Evolutionary conservation across 768 basidiomycete species (phyloP), one percentile per base, ranked within the genome.

Genomic region (Psilocybe tampanensis): DNA sequence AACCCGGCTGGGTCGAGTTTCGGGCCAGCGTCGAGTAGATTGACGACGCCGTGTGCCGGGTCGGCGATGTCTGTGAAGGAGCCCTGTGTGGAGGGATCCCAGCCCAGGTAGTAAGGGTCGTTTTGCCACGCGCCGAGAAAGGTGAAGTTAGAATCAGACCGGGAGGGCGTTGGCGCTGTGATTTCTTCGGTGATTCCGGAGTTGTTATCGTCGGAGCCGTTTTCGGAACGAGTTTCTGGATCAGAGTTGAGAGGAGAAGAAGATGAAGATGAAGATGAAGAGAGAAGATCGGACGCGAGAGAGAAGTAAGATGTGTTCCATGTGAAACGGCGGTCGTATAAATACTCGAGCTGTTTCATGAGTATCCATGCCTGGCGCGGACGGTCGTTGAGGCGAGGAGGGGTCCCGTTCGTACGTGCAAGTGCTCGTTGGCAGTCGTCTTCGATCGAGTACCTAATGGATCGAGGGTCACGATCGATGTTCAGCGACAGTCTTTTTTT

Each of bases 401-500:
- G 5, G 68, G 59, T n/a, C n/a, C n/a, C n/a, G n/a, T n/a, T n/a
- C n/a, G n/a, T n/a, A n/a, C n/a, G n/a, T n/a, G 21, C 66, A 55
- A 7, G 68, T 64, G 11, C 56, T 52, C 18, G 36, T 15, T 15
- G 24, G 58, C 73, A 76, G 6, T 62, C 55, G 19, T 65, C 60
- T 58, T 75, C 71, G 47, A 70, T 68, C 15, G 71, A 72, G 52
- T 71, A 75, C 24, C 74, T 24, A 56, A n/a, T n/a, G n/a, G n/a
- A n/a, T n/a, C n/a, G n/a, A n/a, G n/a, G n/a, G n/a, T n/a, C n/a
- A n/a, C n/a, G n/a, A n/a, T n/a, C n/a, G n/a, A n/a, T n/a, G n/a
- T n/a, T n/a, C n/a, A n/a, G n/a, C n/a, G n/a, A n/a, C n/a, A n/a
- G n/a, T n/a, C n/a, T n/a, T n/a, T n/a, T n/a, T n/a, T n/a, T n/a